These are phyloP conservation scores for Musa schizocarpa DNA, from an alignment of 176 grass and related monocot genomes.

Conservation along the genomic window DNA sequence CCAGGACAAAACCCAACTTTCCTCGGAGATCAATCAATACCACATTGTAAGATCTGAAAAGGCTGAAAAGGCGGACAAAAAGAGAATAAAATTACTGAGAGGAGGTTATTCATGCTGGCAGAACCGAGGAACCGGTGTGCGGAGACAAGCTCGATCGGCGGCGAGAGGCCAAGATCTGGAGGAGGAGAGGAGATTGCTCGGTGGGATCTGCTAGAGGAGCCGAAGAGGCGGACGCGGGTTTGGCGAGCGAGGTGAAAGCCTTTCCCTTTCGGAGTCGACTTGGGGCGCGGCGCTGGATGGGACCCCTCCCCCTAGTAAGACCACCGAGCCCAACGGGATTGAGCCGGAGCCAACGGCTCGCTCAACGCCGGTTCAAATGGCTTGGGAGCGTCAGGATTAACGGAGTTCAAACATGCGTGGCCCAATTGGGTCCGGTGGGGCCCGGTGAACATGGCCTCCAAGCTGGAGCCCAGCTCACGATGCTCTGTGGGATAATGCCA, in stretches of 20 bases:
- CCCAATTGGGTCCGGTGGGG: not conserved
- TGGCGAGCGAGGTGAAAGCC: not conserved
- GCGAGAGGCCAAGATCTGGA: not conserved
- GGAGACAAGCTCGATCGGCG: not conserved
- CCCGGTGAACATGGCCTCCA: not conserved
- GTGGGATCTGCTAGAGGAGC: not conserved
- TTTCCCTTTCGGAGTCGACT: constrained; percentile 1
- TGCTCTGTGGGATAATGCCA: no score
- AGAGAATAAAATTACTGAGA: not conserved
- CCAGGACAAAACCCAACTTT: not conserved
- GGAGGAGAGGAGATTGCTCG: not conserved
- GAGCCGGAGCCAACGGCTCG: not conserved
- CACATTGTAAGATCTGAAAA: not conserved
- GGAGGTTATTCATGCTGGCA: constrained; percentile 4
- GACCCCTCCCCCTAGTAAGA: no score
- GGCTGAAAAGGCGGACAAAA: not conserved
- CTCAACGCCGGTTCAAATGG: not conserved
- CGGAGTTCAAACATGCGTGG: not conserved
- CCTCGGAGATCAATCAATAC: not conserved
- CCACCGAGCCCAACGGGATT: not conserved
- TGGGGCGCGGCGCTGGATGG: no score
- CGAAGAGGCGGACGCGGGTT: not conserved
- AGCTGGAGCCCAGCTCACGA: constrained; percentile 1
- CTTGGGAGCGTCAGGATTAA: not conserved
- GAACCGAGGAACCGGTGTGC: not conserved